These are phyloP conservation scores for Botrytis cinerea DNA, from an alignment of 2,329 filamentous ascomycete genomes.

Conservation along the genomic window DNA sequence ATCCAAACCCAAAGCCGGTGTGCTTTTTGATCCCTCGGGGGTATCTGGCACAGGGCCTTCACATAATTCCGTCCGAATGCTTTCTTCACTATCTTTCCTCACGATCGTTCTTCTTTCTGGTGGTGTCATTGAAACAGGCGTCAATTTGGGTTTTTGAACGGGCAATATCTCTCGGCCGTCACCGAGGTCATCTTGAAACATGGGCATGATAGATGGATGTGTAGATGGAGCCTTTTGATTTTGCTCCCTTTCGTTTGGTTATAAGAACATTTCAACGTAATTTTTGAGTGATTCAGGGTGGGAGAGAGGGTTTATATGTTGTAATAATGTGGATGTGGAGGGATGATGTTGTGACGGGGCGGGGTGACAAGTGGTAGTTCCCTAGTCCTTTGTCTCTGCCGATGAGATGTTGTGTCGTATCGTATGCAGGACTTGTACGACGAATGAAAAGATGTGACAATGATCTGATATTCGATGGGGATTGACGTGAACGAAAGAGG, in stretches of 20 bases:
- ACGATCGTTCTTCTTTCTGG: conserved; percentile 29
- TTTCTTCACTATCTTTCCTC: conserved; percentile 58
- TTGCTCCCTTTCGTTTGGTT: conserved; percentile 20
- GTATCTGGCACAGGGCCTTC: conserved; percentile 53
- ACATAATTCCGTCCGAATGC: conserved; percentile 61
- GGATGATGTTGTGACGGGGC: conserved; percentile 15
- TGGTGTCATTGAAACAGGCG: conserved; percentile 33
- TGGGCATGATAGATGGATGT: conserved; percentile 52
- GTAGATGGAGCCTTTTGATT: conserved; percentile 19
- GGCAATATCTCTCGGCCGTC: conserved; percentile 35
- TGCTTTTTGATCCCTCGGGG: conserved; percentile 27
- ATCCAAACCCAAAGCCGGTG: conserved; percentile 27
- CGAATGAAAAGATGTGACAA: background rate
- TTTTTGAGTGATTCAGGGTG: background rate
- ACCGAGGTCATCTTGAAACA: conserved; percentile 56
- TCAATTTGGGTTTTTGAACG: conserved; percentile 30
- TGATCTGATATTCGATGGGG: background rate
- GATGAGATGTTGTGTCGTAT: conserved; percentile 19
- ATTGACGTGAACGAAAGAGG: background rate
- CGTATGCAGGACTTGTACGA: conserved; percentile 11
- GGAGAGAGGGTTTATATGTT: conserved; percentile 11
- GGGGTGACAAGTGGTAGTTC: conserved; percentile 1
- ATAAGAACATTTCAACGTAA: conserved; percentile 10
- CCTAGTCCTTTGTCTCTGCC: conserved; percentile 19
- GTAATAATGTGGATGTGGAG: background rate